phyloP scores from a whole-genome alignment of 2,329 filamentous ascomycete genomes.

The Cordyceps fumosorosea region DNA sequence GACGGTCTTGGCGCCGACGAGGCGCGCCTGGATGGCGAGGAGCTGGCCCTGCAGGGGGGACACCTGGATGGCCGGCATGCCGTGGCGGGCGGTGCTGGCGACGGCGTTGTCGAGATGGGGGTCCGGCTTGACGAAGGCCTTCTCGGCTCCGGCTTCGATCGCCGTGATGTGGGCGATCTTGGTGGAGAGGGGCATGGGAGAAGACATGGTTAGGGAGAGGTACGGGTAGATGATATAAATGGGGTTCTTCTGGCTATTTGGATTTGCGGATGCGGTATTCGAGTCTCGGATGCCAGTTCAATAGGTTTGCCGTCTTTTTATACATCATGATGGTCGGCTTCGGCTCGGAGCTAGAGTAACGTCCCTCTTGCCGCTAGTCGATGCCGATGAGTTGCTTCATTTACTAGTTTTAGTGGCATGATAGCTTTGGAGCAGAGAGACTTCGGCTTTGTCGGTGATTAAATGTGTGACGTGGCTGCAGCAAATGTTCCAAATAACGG shows the following conservation, averaged over 20 bases:
- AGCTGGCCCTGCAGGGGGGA: conserved; percentile 30
- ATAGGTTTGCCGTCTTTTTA: neutral
- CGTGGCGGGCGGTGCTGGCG: conserved; percentile 24
- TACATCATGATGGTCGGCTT: neutral
- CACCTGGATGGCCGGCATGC: conserved; percentile 32
- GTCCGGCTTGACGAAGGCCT: conserved; percentile 4
- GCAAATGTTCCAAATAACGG: too few relatives aligned
- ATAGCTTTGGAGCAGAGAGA: too few relatives aligned
- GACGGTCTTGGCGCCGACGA: conserved; percentile 29
- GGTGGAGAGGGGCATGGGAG: conserved; percentile 12
- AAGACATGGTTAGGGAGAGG: neutral
- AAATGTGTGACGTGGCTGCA: too few relatives aligned
- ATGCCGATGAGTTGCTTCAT: neutral
- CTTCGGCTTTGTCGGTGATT: too few relatives aligned
- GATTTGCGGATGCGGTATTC: too few relatives aligned
- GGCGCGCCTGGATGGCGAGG: conserved; percentile 31
- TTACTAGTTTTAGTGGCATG: too few relatives aligned
- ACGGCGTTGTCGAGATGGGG: conserved; percentile 23
- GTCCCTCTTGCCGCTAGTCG: neutral
- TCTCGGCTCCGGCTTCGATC: neutral
- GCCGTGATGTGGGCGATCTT: conserved; percentile 1
- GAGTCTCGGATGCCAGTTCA: too few relatives aligned
- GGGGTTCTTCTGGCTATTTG: neutral
- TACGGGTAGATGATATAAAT: neutral
- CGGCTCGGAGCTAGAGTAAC: neutral